Evolutionary conservation across 306 rosid genomes (phyloP).

Genomic region (Dicorynia guianensis): DNA sequence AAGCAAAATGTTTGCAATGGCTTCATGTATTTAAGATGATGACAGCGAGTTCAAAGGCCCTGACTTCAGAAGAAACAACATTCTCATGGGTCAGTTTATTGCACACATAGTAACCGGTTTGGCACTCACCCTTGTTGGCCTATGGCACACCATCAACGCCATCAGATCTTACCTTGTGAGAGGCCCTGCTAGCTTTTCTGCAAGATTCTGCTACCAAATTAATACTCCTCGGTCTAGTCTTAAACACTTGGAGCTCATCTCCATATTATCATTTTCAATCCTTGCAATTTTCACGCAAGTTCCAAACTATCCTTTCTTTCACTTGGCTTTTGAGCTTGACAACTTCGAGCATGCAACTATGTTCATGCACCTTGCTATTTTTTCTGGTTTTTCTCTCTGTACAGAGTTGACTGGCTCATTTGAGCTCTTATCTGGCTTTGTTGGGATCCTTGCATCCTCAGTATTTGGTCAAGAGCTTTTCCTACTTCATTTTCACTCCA

Average conservation of each 20-base stretch:
- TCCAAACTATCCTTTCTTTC: conserved; percentile 70
- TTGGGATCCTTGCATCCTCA: conserved; percentile 73
- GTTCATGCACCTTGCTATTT: conserved; percentile 85
- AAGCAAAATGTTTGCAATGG: conserved; percentile 40
- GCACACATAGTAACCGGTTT: conserved; percentile 77
- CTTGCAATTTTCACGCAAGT: conserved; percentile 67
- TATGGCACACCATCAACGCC: conserved; percentile 85
- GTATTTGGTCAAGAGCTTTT: conserved; percentile 85
- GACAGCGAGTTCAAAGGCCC: conserved; percentile 36
- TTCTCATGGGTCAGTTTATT: conserved; percentile 69
- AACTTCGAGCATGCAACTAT: conserved; percentile 91
- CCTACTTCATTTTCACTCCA: conserved; percentile 89
- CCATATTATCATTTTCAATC: conserved; percentile 68
- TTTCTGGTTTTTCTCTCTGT: conserved; percentile 74
- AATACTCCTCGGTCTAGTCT: conserved; percentile 49
- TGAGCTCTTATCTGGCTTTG: conserved; percentile 63
- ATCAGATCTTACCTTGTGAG: conserved; percentile 69
- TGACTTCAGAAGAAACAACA: conserved; percentile 39
- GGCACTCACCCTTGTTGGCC: conserved; percentile 71
- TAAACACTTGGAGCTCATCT: conserved; percentile 81
- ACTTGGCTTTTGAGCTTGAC: conserved; percentile 64
- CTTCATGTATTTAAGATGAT: conserved; percentile 49
- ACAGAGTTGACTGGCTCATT: conserved; percentile 65
- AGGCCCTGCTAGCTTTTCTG: conserved; percentile 67
- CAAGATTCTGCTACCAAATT: conserved; percentile 75